Percentiles rank a stretch among this genome's conserved stretches.
phyloP scores from a whole-genome alignment of 306 rosid species.

The Prunus padus region DNA sequence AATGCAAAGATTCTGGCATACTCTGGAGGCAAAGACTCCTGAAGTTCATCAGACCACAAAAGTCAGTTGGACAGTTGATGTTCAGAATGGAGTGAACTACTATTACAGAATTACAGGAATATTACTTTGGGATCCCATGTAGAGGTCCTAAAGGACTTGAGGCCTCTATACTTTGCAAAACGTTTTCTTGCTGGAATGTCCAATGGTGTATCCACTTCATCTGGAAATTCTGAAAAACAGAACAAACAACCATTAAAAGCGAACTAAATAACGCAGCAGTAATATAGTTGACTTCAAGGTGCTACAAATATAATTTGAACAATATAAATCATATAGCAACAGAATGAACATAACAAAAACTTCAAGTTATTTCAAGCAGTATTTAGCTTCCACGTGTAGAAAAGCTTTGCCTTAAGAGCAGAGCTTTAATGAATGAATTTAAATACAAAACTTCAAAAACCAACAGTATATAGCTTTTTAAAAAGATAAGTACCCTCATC shows the following conservation, averaged over 20 bases:
- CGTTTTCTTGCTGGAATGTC: conserved; percentile 84
- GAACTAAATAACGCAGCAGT: conserved; percentile 8
- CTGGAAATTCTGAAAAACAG: conserved; percentile 75
- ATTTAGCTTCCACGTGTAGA: background rate
- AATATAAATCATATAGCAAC: background rate
- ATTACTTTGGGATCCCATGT: conserved; percentile 94
- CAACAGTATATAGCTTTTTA: background rate
- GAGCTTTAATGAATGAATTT: background rate
- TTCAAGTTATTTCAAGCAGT: background rate
- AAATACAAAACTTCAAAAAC: no score
- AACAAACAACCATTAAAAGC: conserved; percentile 17
- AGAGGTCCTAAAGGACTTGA: conserved; percentile 94
- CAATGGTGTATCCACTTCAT: conserved; percentile 94
- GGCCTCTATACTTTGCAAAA: conserved; percentile 90
- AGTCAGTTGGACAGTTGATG: conserved; percentile 20
- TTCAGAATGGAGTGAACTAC: background rate
- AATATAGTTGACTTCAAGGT: background rate
- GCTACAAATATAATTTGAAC: background rate
- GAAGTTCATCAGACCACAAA: conserved; percentile 24
- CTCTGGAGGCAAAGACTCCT: conserved; percentile 91
- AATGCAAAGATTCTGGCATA: conserved; percentile 84
- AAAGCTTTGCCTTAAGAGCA: background rate
- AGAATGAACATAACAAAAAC: background rate
- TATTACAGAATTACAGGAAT: conserved; percentile 14
- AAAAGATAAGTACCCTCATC: conserved; percentile 67